Conservation (phyloP, 208 protist genomes). For the Crithidia mellificae region DNA sequence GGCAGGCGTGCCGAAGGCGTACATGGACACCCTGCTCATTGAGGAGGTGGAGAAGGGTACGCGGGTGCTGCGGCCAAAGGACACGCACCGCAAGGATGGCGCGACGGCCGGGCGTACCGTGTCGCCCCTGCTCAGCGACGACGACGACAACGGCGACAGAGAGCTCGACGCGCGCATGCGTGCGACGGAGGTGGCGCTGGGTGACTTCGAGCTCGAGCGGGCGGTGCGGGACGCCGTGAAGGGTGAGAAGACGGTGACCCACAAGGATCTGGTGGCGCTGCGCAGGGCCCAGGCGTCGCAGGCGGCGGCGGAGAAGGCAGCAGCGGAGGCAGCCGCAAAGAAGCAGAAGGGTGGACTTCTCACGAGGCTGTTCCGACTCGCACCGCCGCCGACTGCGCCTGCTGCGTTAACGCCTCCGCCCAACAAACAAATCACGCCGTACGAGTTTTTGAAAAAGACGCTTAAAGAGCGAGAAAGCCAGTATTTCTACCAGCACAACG, state of each 20-base stretch:
- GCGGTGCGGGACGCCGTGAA: neutral
- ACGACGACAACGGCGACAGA: no score
- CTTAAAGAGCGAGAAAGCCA: conserved; percentile 44
- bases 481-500: conserved; percentile 81
- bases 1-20: conserved; percentile 23
- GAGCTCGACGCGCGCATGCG: neutral
- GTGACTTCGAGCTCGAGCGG: neutral
- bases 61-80: conserved; percentile 8
- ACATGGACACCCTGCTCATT: conserved; percentile 26
- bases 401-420: no score
- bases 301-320: no score
- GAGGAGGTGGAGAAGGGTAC: conserved; percentile 17
- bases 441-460: conserved; percentile 37
- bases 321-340: no score
- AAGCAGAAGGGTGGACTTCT: no score
- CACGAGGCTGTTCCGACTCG: no score
- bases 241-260: no score
- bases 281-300: no score
- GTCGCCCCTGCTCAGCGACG: neutral
- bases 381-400: no score
- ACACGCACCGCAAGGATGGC: neutral
- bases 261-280: no score
- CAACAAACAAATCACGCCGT: neutral
- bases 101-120: neutral
- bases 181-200: conserved; percentile 5